These are phyloP conservation scores for Aspergillus leporis DNA, from an alignment of 495 filamentous ascomycete genomes.

Conservation along the genomic window DNA sequence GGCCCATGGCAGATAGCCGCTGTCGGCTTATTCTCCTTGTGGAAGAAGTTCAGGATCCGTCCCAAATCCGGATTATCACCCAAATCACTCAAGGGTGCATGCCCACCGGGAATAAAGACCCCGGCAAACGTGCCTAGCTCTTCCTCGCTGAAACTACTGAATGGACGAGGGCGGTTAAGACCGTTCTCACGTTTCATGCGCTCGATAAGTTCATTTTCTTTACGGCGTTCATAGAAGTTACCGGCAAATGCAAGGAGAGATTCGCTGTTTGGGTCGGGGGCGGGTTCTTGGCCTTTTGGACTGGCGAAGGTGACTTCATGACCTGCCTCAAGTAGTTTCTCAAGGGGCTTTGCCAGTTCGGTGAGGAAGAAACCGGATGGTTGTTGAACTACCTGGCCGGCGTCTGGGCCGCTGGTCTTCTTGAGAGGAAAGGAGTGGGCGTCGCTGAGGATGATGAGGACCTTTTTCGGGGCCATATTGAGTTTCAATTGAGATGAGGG, in stretches of 20 bases:
- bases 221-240: conserved; percentile 43
- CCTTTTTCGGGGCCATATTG: no score
- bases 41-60: conserved; percentile 37
- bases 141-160: conserved; percentile 10
- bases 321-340: conserved; percentile 36
- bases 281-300: conserved; percentile 34
- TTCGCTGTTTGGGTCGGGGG: conserved; percentile 39
- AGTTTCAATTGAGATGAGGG: no score
- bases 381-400: conserved; percentile 32
- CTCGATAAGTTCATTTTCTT: conserved; percentile 36
- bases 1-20: conserved; percentile 46
- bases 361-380: conserved; percentile 47
- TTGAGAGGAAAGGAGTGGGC: conserved; percentile 36
- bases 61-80: conserved; percentile 39
- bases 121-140: conserved; percentile 35
- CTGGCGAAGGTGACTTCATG: conserved; percentile 43
- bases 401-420: conserved; percentile 26
- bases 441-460: conserved; percentile 45
- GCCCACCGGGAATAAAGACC: conserved; percentile 44
- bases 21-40: conserved; percentile 35
- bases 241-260: conserved; percentile 35
- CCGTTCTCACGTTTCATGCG: conserved; percentile 42
- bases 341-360: conserved; percentile 44
- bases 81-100: conserved; percentile 41
- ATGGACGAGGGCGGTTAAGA: background rate